These are phyloP conservation scores for Neurospora hispaniola DNA, from an alignment of 495 filamentous ascomycete species.

Conservation along the genomic window DNA sequence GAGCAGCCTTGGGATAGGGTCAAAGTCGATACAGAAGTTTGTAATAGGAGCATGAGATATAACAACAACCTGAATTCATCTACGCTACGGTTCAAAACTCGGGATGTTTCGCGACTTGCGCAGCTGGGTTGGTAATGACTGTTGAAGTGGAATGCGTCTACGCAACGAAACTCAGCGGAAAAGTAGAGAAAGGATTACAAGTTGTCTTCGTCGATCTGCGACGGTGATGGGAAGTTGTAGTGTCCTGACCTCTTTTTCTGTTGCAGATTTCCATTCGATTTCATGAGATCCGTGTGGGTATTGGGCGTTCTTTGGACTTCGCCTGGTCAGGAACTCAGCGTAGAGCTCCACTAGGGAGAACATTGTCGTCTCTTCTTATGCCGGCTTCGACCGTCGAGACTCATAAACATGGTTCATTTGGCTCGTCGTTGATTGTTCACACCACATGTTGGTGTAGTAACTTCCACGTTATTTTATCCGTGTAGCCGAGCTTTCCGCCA, in stretches of 20 bases:
- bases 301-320: background rate
- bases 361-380: background rate
- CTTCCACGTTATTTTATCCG: background rate
- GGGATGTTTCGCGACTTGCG: background rate
- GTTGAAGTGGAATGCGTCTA: background rate
- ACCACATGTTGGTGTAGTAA: background rate
- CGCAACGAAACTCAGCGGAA: background rate
- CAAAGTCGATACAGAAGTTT: background rate
- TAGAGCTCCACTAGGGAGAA: background rate
- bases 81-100: background rate
- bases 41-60: background rate
- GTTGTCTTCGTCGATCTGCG: background rate
- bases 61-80: too few relatives aligned
- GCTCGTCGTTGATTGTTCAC: background rate
- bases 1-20: background rate
- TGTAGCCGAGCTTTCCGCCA: background rate
- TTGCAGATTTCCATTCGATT: background rate
- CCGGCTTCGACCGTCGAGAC: background rate
- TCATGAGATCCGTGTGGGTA: background rate
- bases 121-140: background rate
- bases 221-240: background rate
- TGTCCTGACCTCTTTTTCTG: background rate
- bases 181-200: background rate
- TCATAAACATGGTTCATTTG: background rate
- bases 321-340: background rate